Evolutionary conservation across 192 early-diverging fungal species (phyloP), one percentile per base, ranked within the genome.

Genomic region (Chytriomyces hyalinus): DNA sequence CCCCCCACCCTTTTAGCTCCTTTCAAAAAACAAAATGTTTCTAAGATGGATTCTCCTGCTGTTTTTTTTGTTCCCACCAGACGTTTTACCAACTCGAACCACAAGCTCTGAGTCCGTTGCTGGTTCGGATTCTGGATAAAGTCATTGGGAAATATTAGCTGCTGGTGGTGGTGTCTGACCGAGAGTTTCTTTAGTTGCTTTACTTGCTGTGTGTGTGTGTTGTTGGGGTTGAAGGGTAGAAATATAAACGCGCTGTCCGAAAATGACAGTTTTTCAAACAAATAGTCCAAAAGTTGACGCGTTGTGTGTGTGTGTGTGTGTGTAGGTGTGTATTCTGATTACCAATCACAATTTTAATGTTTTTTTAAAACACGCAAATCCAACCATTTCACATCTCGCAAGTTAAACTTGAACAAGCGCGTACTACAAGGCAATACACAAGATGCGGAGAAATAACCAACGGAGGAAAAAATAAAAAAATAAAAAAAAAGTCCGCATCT

Each of bases 111-210:
- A 77, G 77, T 49, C 49, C 75, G 6, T 70, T 88, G 13, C 50
- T 88, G 49, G 85, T 80, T 76, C 85, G 83, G 63, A 65, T 88
- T 0, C 70, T 88, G 75, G 64, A 82, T 5, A 78, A 80, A n/a
- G 71, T 85, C 20, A 62, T 87, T 64, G 86, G 84, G 11, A 65
- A 67, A 45, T 81, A 82, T 63, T 86, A 73, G 28, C 28, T 36
- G 2, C 7, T 48, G 10, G 28, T 48, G 15, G 13, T 57, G 53
- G 15, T 57, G 51, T 0, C 53, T 57, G 53, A 57, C 1, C 15
- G 15, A 57, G 20, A 57, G 20, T 20, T 57, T n/a, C 53, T 13
- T n/a, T n/a, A n/a, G 13, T 57, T 20, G 13, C 53, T n/a, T 57
- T 57, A n/a, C 20, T 57, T 57, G 53, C 53, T 57, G 53, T 5